Evolutionary conservation across 805 yeast genomes (phyloP), one percentile per base, ranked within the genome.

Genomic region (Torulaspora quercuum): DNA sequence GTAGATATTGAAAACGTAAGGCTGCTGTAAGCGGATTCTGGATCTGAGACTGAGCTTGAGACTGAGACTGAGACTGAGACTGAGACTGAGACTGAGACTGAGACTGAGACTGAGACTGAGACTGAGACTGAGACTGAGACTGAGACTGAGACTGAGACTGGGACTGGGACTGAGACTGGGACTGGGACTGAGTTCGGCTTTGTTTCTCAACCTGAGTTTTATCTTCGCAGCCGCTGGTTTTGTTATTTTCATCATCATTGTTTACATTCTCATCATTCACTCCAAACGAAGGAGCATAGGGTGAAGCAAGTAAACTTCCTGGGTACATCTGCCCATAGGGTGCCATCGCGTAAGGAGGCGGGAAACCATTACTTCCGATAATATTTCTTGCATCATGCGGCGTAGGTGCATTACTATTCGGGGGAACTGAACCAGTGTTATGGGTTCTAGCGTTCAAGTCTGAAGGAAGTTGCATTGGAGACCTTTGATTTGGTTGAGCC

Each of bases 1-100:
- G 58, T 21, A 46, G 45, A 7, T 54, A 50, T 25, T 53, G 61
- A 18, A 58, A 53, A 21, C 55, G 22, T 4, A 28, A 37, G 38
- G 43, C 39, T 10, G 43, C 10, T 10, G 46, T 15, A 20, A 25
- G 9, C n/a, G 34, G 20, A 6, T 29, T 3, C 14, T 30, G 18
- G 9, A 13, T n/a, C n/a, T n/a, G n/a, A n/a, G n/a, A n/a, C n/a
- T n/a, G n/a, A n/a, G n/a, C n/a, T n/a, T 19, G 39, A 20, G 17
- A 25, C 16, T 24, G 32, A 18, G 32, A 29, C 11, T 28, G 39
- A 35, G 27, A 30, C 25, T 16, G 45, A 12, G 33, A 20, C 27
- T 37, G 53, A n/a, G 32, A 22, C 23, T 18, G 40, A 10, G 34
- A 28, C 21, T 42, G 49, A 6, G 11, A 6, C 22, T 11, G 12